Evolutionary conservation across 305 asterid genomes (phyloP), one percentile per base, ranked within the genome.

Genomic region (Fraxinus paxiana): DNA sequence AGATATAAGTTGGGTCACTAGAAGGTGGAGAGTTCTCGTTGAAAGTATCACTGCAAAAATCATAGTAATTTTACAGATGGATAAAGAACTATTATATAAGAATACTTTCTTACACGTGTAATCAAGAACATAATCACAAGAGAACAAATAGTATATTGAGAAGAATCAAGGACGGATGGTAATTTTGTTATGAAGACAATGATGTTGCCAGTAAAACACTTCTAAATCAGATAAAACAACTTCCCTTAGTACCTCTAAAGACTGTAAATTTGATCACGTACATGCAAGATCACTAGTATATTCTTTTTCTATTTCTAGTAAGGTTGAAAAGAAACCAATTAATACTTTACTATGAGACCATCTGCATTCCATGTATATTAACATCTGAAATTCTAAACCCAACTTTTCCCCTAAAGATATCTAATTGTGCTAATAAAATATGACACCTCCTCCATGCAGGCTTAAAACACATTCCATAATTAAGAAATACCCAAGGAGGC

Each of bases 11-110:
- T 8, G 98, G 97, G 79, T 95, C 98, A 83, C 82, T 87, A 51
- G 98, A 89, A 82, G 98, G 98, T 85, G 98, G 98, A 74, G 91
- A 35, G 90, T 95, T 95, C 90, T 95, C 98, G 4, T 95, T 95
- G 88, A 95, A 95, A 67, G 98, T 93, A 87, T 95, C 98, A 87
- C 98, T 95, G 92, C 85, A 86, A 37, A 28, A 75, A 82, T 73
- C 83, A 82, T 59, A 71, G 78, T 2, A 37, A 76, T 51, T 72
- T 46, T 67, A 6, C 30, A 74, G 20, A 78, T 41, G 51, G 35
- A 54, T 35, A 6, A 37, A 71, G 26, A 46, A 37, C 63, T 46
- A 82, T 35, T 0, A 54, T 80, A 80, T 30, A 74, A 79, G 76
- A 80, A 41, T 43, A 63, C n/a, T 22, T 63, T 63, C 34, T 63